Evolutionary conservation across 1,284 basidiomycete species (phyloP).

Genomic region (Moesziomyces globuligerus): DNA sequence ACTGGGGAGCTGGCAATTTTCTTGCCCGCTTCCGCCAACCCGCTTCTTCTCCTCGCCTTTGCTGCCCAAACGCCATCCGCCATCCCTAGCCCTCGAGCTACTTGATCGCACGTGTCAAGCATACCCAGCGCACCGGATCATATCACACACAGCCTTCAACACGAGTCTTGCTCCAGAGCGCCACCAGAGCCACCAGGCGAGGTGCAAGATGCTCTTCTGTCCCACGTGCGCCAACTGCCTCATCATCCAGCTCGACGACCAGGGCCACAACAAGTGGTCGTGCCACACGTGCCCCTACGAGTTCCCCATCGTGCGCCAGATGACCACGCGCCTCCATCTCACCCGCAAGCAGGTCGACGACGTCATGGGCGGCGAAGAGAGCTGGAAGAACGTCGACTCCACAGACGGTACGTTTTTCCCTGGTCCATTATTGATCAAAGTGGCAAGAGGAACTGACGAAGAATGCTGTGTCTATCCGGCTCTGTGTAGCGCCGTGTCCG

Average conservation of each 20-base stretch:
- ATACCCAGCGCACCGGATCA: too few relatives aligned
- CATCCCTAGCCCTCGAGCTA: too few relatives aligned
- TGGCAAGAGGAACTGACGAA: slow-evolving; percentile 1
- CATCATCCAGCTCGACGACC: slow-evolving; percentile 75
- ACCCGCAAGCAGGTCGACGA: slow-evolving; percentile 61
- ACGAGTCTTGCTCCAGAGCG: too few relatives aligned
- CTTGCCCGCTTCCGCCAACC: too few relatives aligned
- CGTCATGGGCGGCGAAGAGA: slow-evolving; percentile 73
- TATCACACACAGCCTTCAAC: too few relatives aligned
- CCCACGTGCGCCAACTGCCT: slow-evolving; percentile 93
- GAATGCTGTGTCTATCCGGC: not conserved
- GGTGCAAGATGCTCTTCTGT: slow-evolving; percentile 88
- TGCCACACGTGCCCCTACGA: slow-evolving; percentile 96
- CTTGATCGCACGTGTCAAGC: too few relatives aligned
- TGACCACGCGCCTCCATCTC: slow-evolving; percentile 66
- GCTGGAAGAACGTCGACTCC: slow-evolving; percentile 94
- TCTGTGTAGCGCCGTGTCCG: slow-evolving; percentile 72
- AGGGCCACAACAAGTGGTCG: slow-evolving; percentile 82
- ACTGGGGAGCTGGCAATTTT: too few relatives aligned
- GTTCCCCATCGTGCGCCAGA: slow-evolving; percentile 84
- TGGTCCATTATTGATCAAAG: not conserved
- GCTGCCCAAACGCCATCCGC: too few relatives aligned
- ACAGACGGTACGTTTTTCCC: slow-evolving; percentile 71
- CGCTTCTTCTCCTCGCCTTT: too few relatives aligned
- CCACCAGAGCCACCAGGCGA: too few relatives aligned